Evolutionary conservation across 352 stramenopile genomes (phyloP).

Genomic region (Phytophthora citrophthora): DNA sequence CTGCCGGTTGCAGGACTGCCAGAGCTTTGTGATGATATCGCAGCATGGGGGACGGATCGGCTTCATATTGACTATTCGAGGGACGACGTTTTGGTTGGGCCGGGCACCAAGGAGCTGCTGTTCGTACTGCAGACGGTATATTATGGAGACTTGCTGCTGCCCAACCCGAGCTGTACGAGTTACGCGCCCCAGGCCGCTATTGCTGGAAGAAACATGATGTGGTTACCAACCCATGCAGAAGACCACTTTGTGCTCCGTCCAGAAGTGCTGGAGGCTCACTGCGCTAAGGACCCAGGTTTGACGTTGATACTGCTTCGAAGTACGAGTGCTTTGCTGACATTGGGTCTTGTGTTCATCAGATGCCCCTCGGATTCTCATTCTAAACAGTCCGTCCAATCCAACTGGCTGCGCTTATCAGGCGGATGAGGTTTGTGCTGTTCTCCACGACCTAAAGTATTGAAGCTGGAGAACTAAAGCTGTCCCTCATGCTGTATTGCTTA

Average conservation of each 20-base stretch:
- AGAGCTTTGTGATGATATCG: constrained; percentile 81
- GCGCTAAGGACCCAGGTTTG: constrained; percentile 77
- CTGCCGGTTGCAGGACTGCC: constrained; percentile 79
- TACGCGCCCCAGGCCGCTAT: constrained; percentile 89
- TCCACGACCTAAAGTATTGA: not conserved
- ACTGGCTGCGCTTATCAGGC: constrained; percentile 85
- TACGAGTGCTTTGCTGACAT: not conserved
- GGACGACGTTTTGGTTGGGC: constrained; percentile 85
- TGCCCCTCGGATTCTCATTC: constrained; percentile 83
- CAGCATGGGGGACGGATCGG: constrained; percentile 61
- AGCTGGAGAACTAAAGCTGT: constrained; percentile 5
- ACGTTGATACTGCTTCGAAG: constrained; percentile 9
- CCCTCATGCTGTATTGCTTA: constrained; percentile 1
- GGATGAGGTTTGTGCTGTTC: constrained; percentile 54
- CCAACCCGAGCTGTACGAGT: constrained; percentile 87
- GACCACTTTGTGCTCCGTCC: constrained; percentile 84
- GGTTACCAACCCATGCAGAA: constrained; percentile 79
- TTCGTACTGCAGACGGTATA: constrained; percentile 91
- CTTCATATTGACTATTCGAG: constrained; percentile 68
- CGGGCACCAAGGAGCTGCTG: constrained; percentile 89
- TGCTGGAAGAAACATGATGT: constrained; percentile 89
- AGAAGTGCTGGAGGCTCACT: constrained; percentile 84
- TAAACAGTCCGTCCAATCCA: constrained; percentile 89
- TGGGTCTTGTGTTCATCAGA: constrained; percentile 39
- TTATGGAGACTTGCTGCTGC: constrained; percentile 85